Conservation (phyloP, 2,329 filamentous ascomycete species). For the Penicillium sp. region DNA sequence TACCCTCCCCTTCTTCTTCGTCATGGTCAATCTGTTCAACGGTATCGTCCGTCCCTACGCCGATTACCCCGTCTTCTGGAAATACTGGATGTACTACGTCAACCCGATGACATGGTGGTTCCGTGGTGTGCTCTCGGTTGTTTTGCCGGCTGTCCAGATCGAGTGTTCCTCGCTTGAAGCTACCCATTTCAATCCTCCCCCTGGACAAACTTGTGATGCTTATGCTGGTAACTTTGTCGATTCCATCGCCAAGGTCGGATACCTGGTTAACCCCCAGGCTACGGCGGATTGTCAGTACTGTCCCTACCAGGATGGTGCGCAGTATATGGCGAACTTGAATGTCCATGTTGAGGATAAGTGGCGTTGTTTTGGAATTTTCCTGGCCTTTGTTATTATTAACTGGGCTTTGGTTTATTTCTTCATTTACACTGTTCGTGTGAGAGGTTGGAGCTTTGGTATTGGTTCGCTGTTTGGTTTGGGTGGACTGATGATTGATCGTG, state of each 20-base stretch:
- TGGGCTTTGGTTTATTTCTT: conserved; percentile 75
- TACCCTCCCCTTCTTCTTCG: conserved; percentile 75
- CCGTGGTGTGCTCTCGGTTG: conserved; percentile 65
- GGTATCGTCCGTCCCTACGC: conserved; percentile 70
- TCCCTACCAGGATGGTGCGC: conserved; percentile 61
- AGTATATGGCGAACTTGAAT: conserved; percentile 64
- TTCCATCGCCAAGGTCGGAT: conserved; percentile 53
- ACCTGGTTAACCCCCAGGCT: conserved; percentile 62
- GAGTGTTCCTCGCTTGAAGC: conserved; percentile 58
- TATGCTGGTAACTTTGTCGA: conserved; percentile 64
- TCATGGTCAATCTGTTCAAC: conserved; percentile 74
- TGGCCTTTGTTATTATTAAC: conserved; percentile 69
- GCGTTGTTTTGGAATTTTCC: conserved; percentile 70
- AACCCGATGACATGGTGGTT: conserved; percentile 73
- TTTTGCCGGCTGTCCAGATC: conserved; percentile 55
- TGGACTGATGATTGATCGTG: conserved; percentile 42
- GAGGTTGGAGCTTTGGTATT: conserved; percentile 69
- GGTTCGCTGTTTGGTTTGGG: conserved; percentile 54
- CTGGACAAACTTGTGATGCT: conserved; percentile 61
- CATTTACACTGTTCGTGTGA: conserved; percentile 70
- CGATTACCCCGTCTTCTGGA: conserved; percentile 67
- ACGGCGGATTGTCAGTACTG: conserved; percentile 68
- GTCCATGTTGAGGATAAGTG: conserved; percentile 63
- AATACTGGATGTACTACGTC: conserved; percentile 68
- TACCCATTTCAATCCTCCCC: conserved; percentile 65